Conservation (phyloP, 208 protist species). For the Acanthamoeba royreba region DNA sequence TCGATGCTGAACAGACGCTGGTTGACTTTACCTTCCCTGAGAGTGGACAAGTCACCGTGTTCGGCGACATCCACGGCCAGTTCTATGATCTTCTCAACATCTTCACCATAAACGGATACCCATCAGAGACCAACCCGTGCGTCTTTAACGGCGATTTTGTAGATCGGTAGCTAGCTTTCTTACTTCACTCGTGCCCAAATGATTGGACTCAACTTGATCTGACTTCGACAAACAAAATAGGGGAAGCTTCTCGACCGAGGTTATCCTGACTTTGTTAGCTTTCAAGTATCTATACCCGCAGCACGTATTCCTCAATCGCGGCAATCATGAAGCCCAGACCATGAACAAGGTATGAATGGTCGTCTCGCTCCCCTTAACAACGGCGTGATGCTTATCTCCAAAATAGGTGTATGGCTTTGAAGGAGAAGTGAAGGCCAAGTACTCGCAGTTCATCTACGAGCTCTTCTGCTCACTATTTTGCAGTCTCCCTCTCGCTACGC, state of each 20-base stretch:
- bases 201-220: not conserved
- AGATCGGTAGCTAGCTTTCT: not conserved
- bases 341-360: conserved; percentile 88
- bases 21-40: conserved; percentile 77
- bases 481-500: conserved; percentile 89
- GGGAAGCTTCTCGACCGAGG: conserved; percentile 95
- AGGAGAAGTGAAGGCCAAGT: conserved; percentile 95
- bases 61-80: conserved; percentile 98
- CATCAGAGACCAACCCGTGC: conserved; percentile 88
- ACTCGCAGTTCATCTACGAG: conserved; percentile 86
- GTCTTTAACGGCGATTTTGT: conserved; percentile 89
- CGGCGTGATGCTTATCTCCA: not conserved
- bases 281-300: conserved; percentile 96
- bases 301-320: conserved; percentile 87
- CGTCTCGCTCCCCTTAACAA: not conserved
- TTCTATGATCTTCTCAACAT: conserved; percentile 97
- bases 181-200: not conserved
- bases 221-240: conserved; percentile 90
- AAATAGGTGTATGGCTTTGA: conserved; percentile 94
- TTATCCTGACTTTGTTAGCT: conserved; percentile 93
- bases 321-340: conserved; percentile 94
- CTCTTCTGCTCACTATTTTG: conserved; percentile 96
- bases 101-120: conserved; percentile 84
- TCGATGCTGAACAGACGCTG: conserved; percentile 58
- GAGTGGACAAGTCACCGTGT: conserved; percentile 89